Percentiles rank a stretch among this genome's conserved stretches.
These are phyloP conservation scores for Trichoderma polysporum DNA, from an alignment of 2,329 filamentous ascomycete species.

Conservation along the genomic window DNA sequence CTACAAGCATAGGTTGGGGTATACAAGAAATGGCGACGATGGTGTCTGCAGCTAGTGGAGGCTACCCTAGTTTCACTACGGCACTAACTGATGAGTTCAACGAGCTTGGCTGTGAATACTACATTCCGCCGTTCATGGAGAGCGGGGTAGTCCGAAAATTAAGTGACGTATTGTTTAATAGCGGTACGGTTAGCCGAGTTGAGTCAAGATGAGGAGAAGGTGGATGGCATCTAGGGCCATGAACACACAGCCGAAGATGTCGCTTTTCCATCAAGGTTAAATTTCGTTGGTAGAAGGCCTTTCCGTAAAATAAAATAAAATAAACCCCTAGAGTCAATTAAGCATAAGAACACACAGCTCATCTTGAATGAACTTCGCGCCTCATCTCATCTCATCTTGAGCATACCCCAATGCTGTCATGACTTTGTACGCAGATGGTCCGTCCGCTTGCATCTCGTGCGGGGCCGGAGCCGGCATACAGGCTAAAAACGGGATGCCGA, in stretches of 20 bases:
- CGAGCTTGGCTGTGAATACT: neutral
- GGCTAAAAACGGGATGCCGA: neutral
- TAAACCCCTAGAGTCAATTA: neutral
- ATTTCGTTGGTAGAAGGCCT: neutral
- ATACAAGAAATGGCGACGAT: neutral
- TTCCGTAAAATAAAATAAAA: neutral
- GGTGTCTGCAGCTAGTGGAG: neutral
- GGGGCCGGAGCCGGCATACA: neutral
- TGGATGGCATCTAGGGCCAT: neutral
- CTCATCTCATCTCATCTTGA: neutral
- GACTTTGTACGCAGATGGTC: neutral
- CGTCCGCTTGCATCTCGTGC: neutral
- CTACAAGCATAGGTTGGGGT: neutral
- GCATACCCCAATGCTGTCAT: neutral
- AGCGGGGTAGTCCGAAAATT: neutral
- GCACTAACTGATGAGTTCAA: too few relatives aligned
- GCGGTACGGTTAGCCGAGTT: neutral
- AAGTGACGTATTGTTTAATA: neutral
- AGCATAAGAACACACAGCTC: neutral
- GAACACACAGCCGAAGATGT: neutral
- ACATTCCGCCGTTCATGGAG: neutral
- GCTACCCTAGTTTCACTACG: neutral
- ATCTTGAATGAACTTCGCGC: neutral
- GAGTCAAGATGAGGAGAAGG: neutral
- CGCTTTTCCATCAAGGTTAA: neutral